Evolutionary conservation across 2,329 filamentous ascomycete genomes (phyloP).

Genomic region (Calonectria pteridis): DNA sequence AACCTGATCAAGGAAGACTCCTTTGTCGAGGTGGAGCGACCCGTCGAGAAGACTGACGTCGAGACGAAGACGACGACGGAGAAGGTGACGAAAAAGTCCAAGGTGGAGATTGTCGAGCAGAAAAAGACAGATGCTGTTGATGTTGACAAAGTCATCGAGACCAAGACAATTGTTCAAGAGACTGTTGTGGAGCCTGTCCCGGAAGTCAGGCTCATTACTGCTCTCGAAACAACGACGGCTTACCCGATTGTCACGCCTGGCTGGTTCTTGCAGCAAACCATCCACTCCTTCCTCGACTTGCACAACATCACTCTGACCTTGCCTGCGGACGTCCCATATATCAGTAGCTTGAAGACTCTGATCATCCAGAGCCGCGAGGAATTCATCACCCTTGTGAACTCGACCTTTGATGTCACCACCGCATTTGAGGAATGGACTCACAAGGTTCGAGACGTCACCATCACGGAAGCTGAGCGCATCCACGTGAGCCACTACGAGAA

Average conservation of each 20-base stretch:
- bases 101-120: not conserved
- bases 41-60: not conserved
- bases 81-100: not conserved
- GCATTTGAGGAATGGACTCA: not conserved
- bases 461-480: not conserved
- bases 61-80: not conserved
- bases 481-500: not conserved
- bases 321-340: not conserved
- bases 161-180: not conserved
- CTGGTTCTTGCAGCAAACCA: not conserved
- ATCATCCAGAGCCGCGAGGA: not conserved
- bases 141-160: not conserved
- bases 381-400: not conserved
- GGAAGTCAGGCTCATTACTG: not conserved
- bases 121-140: not conserved
- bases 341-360: not conserved
- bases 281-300: not conserved
- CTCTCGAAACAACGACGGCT: not conserved
- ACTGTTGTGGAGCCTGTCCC: not conserved
- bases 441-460: not conserved
- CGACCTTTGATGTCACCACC: not conserved
- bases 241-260: not conserved
- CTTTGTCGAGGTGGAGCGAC: not conserved
- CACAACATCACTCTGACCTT: not conserved
- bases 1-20: not conserved